Percentiles rank a stretch among this genome's conserved stretches.
Evolutionary conservation across 208 protist species (phyloP).

Genomic region (Crithidia acanthocephali): DNA sequence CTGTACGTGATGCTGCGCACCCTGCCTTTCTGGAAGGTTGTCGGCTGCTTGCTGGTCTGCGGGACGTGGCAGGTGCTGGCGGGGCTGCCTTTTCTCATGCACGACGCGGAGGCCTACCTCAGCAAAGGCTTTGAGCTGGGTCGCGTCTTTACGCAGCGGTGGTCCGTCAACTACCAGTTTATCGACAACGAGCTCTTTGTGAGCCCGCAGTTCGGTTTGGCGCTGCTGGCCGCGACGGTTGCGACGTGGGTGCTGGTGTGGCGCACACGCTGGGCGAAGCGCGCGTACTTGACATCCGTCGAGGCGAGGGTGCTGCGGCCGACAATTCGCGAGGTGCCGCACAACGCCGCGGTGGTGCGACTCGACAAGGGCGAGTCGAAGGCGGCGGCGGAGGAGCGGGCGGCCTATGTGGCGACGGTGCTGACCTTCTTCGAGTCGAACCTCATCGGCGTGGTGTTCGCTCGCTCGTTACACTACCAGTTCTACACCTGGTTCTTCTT

Average conservation of each 20-base stretch:
- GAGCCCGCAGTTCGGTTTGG: conserved; percentile 40
- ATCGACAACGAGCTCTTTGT: conserved; percentile 61
- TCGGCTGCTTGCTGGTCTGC: conserved; percentile 58
- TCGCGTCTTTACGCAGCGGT: conserved; percentile 71
- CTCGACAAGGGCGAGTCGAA: conserved; percentile 4
- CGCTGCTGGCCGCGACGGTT: conserved; percentile 52
- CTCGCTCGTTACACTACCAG: conserved; percentile 94
- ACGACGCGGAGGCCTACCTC: conserved; percentile 54
- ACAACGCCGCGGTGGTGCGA: not conserved
- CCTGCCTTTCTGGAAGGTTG: conserved; percentile 60
- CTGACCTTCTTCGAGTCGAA: conserved; percentile 90
- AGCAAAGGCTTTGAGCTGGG: conserved; percentile 66
- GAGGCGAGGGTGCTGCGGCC: conserved; percentile 20
- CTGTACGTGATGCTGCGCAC: conserved; percentile 63
- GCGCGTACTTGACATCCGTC: conserved; percentile 30
- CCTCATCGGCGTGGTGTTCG: conserved; percentile 89
- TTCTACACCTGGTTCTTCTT: conserved; percentile 95
- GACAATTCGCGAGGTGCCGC: conserved; percentile 15
- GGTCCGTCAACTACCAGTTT: conserved; percentile 86
- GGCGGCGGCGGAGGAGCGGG: conserved; percentile 26
- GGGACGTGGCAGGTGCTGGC: conserved; percentile 63
- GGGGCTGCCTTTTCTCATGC: conserved; percentile 67
- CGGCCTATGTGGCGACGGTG: conserved; percentile 38
- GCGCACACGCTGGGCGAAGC: conserved; percentile 53
- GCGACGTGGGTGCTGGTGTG: conserved; percentile 64